A percentile compares a stretch with the other conserved stretches of the same genome.
These are phyloP conservation scores for Myxozyma melibiosi DNA, from an alignment of 805 yeast genomes.

Conservation along the genomic window DNA sequence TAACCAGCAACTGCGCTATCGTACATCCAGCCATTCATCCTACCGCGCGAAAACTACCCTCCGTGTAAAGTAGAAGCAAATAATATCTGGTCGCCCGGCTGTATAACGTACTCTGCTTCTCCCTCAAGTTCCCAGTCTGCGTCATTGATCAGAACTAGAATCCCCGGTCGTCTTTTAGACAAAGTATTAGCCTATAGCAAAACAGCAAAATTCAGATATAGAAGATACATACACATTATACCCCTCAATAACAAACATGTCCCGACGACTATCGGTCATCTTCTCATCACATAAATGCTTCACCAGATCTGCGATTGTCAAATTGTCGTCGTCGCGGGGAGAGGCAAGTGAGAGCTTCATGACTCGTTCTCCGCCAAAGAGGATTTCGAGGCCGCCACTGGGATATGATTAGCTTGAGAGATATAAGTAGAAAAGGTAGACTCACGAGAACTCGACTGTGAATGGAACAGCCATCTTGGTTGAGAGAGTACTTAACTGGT, in stretches of 20 bases:
- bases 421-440: too few species aligned
- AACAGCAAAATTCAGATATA: background rate
- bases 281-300: constrained; percentile 52
- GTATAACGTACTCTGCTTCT: constrained; percentile 76
- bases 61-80: constrained; percentile 96
- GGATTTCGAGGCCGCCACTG: constrained; percentile 82
- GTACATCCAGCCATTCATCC: too few species aligned
- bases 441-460: constrained; percentile 27
- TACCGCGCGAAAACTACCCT: constrained; percentile 53
- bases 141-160: constrained; percentile 86
- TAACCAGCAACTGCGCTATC: too few species aligned
- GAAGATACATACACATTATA: constrained; percentile 48
- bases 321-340: constrained; percentile 45
- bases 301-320: constrained; percentile 55
- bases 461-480: constrained; percentile 7
- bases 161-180: constrained; percentile 69
- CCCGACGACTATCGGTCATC: constrained; percentile 61
- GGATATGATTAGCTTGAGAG: constrained; percentile 2
- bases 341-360: constrained; percentile 52
- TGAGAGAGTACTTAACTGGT: background rate
- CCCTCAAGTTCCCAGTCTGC: constrained; percentile 97
- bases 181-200: background rate
- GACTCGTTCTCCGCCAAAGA: constrained; percentile 62
- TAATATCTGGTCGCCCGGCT: constrained; percentile 73
- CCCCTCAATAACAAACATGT: constrained; percentile 79